These are phyloP conservation scores for Colletotrichum tropicale DNA, from an alignment of 2,329 filamentous ascomycete genomes.

Conservation along the genomic window DNA sequence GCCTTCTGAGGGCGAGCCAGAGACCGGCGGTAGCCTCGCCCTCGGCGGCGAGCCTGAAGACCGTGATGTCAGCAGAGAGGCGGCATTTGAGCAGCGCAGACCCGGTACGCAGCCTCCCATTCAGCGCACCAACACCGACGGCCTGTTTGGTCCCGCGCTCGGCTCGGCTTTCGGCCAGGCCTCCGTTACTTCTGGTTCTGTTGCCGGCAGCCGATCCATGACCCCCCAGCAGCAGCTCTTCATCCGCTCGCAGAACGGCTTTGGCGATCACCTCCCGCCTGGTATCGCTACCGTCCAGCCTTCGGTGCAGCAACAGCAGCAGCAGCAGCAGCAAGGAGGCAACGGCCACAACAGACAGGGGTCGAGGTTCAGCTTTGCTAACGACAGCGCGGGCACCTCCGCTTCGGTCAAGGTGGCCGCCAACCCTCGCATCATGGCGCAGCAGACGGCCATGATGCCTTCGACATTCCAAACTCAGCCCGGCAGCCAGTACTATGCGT, in stretches of 20 bases:
- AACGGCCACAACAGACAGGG: slow-evolving; percentile 78
- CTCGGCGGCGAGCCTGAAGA: slow-evolving; percentile 94
- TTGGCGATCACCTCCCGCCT: slow-evolving; percentile 64
- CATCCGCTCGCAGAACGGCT: slow-evolving; percentile 66
- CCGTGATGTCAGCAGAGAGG: slow-evolving; percentile 59
- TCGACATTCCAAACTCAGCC: slow-evolving; percentile 63
- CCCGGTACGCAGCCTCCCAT: slow-evolving; percentile 79
- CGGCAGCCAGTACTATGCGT: slow-evolving; percentile 77
- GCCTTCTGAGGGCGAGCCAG: slow-evolving; percentile 73
- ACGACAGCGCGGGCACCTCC: slow-evolving; percentile 69
- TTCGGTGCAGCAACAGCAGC: slow-evolving; percentile 61
- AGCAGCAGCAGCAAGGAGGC: slow-evolving; percentile 64
- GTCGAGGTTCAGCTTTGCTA: slow-evolving; percentile 87
- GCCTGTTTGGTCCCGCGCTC: slow-evolving; percentile 59
- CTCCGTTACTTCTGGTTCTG: slow-evolving; percentile 58
- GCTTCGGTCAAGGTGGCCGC: slow-evolving; percentile 76
- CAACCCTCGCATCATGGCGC: slow-evolving; percentile 81
- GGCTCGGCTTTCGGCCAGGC: slow-evolving; percentile 52
- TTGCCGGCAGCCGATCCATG: slow-evolving; percentile 69
- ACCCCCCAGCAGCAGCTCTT: slow-evolving; percentile 81
- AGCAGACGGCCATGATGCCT: slow-evolving; percentile 88
- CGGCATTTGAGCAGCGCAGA: slow-evolving; percentile 61
- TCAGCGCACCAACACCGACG: slow-evolving; percentile 63
- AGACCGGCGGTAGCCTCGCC: slow-evolving; percentile 83
- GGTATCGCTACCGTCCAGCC: slow-evolving; percentile 58